Percentiles rank a stretch among this genome's conserved stretches.
Evolutionary conservation across 1,284 basidiomycete genomes (phyloP).

Genomic region (Cryptococcus deneoformans): DNA sequence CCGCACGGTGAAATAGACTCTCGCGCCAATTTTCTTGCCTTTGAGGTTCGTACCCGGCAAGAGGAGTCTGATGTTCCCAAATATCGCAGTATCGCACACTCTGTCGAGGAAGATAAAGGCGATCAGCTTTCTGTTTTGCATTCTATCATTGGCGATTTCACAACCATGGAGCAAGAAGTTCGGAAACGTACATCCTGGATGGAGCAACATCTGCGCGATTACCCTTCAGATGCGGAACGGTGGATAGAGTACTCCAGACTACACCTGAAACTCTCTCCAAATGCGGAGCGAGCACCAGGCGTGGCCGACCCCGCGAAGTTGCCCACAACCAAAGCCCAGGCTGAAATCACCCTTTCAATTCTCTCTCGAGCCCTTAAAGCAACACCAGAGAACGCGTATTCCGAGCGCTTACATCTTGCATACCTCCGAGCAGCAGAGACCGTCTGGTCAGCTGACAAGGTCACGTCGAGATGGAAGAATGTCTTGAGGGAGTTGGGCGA

Average conservation of each 20-base stretch:
- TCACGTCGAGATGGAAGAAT: slow-evolving; percentile 43
- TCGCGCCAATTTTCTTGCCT: slow-evolving; percentile 7
- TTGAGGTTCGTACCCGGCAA: neutral
- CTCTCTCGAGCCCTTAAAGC: slow-evolving; percentile 39
- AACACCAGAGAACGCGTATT: slow-evolving; percentile 22
- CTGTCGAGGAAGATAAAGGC: slow-evolving; percentile 15
- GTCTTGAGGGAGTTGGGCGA: slow-evolving; percentile 31
- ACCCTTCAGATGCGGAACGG: slow-evolving; percentile 29
- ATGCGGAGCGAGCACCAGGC: neutral
- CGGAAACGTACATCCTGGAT: slow-evolving; percentile 26
- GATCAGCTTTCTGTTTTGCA: slow-evolving; percentile 16
- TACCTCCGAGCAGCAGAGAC: slow-evolving; percentile 37
- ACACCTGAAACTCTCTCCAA: slow-evolving; percentile 29
- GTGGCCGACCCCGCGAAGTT: neutral
- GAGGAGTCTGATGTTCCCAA: slow-evolving; percentile 9
- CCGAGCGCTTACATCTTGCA: slow-evolving; percentile 35
- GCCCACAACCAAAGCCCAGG: slow-evolving; percentile 24
- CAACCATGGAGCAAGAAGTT: slow-evolving; percentile 32
- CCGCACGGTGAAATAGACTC: slow-evolving; percentile 7
- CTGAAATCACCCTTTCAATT: slow-evolving; percentile 44
- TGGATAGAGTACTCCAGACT: slow-evolving; percentile 44
- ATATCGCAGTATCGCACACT: slow-evolving; percentile 11
- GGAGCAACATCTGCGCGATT: slow-evolving; percentile 26
- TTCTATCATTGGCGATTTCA: slow-evolving; percentile 21
- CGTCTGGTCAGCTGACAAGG: slow-evolving; percentile 34